phyloP scores from a whole-genome alignment of 805 yeast species.

The Pichia thaimueangensis region DNA sequence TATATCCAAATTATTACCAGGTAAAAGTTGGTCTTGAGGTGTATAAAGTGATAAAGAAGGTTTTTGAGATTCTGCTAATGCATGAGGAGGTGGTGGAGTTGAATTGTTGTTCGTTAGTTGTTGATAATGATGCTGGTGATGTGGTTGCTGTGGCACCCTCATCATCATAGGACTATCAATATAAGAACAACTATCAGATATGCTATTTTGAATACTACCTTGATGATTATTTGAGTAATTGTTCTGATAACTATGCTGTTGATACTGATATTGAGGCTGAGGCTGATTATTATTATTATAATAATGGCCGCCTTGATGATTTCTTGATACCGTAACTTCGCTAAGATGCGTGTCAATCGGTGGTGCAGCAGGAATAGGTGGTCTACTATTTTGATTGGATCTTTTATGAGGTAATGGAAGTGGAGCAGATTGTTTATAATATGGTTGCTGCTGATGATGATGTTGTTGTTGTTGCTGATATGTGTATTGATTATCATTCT shows the following conservation, averaged over 20 bases:
- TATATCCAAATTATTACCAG: constrained; percentile 3
- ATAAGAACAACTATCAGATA: neutral
- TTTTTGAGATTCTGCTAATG: neutral
- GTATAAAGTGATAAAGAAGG: neutral
- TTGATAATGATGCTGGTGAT: neutral
- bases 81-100: constrained; percentile 2
- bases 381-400: constrained; percentile 1
- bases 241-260: too few species aligned
- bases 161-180: neutral
- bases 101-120: too few species aligned
- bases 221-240: too few species aligned
- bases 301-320: too few species aligned
- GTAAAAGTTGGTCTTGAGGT: constrained; percentile 1
- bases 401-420: constrained; percentile 1
- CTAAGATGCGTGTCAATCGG: constrained; percentile 1
- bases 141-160: constrained; percentile 1
- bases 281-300: too few species aligned
- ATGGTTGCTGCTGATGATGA: constrained; percentile 3
- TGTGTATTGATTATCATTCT: constrained; percentile 1
- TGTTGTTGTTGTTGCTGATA: constrained; percentile 10
- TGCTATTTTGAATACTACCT: neutral
- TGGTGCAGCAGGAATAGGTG: neutral
- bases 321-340: too few species aligned
- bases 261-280: too few species aligned
- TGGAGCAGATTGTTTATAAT: constrained; percentile 2